Conservation (phyloP, 371 early-diverging fungal genomes). For the Apophysomyces trapeziformis region DNA sequence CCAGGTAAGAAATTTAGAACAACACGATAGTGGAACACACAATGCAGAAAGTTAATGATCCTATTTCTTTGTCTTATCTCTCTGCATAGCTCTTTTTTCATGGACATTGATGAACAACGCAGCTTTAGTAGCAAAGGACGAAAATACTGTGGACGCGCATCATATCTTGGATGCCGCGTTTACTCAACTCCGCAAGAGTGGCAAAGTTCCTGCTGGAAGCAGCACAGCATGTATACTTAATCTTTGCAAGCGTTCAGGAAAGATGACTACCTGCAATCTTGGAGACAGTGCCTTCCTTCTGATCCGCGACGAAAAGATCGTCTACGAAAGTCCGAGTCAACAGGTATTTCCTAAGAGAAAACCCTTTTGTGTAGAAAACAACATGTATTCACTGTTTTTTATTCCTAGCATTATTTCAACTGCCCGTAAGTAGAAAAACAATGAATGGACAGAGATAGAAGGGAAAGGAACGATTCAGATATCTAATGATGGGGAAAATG, state of each 20-base stretch:
- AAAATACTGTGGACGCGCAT: conserved; percentile 56
- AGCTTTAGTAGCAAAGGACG: conserved; percentile 58
- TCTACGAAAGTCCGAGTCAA: conserved; percentile 69
- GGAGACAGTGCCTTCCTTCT: conserved; percentile 71
- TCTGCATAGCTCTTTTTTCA: conserved; percentile 60
- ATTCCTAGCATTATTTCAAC: conserved; percentile 63
- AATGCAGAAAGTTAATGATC: not conserved
- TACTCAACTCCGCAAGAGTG: conserved; percentile 55
- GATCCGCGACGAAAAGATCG: conserved; percentile 61
- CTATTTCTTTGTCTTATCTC: conserved; percentile 15
- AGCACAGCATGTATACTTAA: conserved; percentile 72
- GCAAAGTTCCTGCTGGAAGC: conserved; percentile 69
- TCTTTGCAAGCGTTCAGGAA: conserved; percentile 65
- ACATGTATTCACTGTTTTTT: not conserved
- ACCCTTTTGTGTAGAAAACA: not conserved
- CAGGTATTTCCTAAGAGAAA: conserved; percentile 27
- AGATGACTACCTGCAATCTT: conserved; percentile 64
- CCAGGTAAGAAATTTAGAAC: conserved; percentile 30
- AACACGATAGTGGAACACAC: not conserved
- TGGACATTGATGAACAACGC: conserved; percentile 78
- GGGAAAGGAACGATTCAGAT: not conserved
- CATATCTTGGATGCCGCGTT: conserved; percentile 66
- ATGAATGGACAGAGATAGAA: not conserved
- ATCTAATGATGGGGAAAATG: too few species aligned
- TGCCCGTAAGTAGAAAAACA: conserved; percentile 54